Evolutionary conservation across 1,139 yeast species (phyloP).

Genomic region (Groenewaldozyma sp.): DNA sequence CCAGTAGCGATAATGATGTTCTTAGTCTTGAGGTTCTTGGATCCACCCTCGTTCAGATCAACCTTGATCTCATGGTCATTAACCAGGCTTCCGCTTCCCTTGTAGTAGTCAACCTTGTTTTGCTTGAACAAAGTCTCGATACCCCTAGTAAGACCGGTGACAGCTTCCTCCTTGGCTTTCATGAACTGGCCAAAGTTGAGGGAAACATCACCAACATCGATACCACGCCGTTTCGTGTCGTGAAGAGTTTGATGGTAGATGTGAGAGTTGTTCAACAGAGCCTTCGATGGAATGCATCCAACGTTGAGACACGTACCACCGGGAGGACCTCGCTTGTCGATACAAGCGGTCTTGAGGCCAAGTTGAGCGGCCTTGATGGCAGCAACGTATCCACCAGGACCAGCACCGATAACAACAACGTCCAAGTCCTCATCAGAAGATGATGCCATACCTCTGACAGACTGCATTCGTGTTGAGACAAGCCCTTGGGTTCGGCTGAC

Average conservation of each 20-base stretch:
- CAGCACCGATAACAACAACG: slow-evolving; percentile 94
- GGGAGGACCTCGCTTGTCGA: slow-evolving; percentile 89
- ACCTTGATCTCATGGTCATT: slow-evolving; percentile 74
- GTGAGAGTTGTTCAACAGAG: slow-evolving; percentile 89
- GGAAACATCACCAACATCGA: slow-evolving; percentile 69
- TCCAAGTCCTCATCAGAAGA: slow-evolving; percentile 50
- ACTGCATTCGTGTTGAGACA: slow-evolving; percentile 1
- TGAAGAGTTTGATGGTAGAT: slow-evolving; percentile 80
- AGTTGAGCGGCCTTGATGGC: slow-evolving; percentile 98
- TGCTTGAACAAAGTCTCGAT: slow-evolving; percentile 91
- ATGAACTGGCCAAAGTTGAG: slow-evolving; percentile 74
- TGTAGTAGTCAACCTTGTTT: slow-evolving; percentile 88
- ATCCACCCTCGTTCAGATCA: slow-evolving; percentile 80
- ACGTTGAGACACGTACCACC: slow-evolving; percentile 99
- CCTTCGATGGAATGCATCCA: slow-evolving; percentile 98
- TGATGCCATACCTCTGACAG: slow-evolving; percentile 20
- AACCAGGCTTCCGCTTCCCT: slow-evolving; percentile 85
- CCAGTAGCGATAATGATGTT: slow-evolving; percentile 96
- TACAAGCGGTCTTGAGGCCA: slow-evolving; percentile 89
- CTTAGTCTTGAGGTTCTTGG: slow-evolving; percentile 65
- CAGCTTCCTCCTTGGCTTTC: slow-evolving; percentile 88
- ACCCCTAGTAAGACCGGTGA: slow-evolving; percentile 84
- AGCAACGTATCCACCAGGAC: slow-evolving; percentile 97
- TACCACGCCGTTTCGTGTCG: slow-evolving; percentile 84
- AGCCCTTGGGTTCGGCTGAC: neutral